Conservation (phyloP, 2,329 filamentous ascomycete genomes). For the Helicocarpus griseus region DNA sequence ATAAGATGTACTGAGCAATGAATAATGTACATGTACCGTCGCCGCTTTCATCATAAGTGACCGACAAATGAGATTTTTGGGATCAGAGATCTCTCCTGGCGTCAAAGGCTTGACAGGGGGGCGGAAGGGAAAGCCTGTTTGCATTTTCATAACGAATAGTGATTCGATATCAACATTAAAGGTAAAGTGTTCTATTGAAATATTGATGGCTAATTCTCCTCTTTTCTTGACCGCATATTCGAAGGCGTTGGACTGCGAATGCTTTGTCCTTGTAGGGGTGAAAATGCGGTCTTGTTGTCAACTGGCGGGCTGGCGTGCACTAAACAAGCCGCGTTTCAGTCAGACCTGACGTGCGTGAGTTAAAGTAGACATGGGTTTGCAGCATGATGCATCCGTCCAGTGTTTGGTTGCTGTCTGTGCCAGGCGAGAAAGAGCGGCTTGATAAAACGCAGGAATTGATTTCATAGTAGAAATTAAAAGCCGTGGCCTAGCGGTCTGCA, state of each 20-base stretch:
- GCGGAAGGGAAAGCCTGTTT: neutral
- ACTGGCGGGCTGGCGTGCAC: too few species aligned
- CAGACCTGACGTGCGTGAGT: neutral
- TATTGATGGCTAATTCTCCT: neutral
- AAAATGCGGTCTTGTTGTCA: neutral
- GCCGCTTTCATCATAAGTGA: neutral
- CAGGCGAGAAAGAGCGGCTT: too few species aligned
- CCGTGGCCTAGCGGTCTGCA: too few species aligned
- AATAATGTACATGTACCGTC: neutral
- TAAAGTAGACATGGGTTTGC: neutral
- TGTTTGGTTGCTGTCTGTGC: too few species aligned
- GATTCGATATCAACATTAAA: neutral
- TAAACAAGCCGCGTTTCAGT: too few species aligned
- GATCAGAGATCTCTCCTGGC: neutral
- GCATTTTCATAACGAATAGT: neutral
- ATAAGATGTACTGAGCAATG: too few species aligned
- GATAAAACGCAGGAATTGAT: too few species aligned
- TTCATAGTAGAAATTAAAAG: too few species aligned
- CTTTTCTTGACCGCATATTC: conserved; percentile 1
- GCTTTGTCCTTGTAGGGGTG: too few species aligned
- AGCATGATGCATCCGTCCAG: too few species aligned
- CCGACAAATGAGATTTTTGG: neutral
- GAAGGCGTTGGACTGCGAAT: neutral
- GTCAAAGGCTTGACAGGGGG: too few species aligned
- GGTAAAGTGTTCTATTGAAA: too few species aligned